Evolutionary conservation across 208 protist species (phyloP).

Genomic region (Trypanosoma brucei): DNA sequence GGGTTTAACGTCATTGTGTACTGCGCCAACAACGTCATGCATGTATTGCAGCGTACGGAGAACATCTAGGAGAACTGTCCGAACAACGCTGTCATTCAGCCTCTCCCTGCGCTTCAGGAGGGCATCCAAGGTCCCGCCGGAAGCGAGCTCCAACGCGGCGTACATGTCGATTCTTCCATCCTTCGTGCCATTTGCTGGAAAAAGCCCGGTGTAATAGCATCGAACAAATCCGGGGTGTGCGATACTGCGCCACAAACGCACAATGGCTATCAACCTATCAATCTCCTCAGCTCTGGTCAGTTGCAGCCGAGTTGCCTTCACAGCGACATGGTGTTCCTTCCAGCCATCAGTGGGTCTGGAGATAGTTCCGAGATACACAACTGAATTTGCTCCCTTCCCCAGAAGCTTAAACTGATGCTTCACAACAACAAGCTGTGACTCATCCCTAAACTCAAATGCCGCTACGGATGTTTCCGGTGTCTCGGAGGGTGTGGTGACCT

Average conservation of each 20-base stretch:
- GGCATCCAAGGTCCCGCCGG: slow-evolving; percentile 20
- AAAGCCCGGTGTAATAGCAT: slow-evolving; percentile 16
- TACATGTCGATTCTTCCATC: slow-evolving; percentile 13
- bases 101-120: slow-evolving; percentile 21
- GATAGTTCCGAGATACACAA: slow-evolving; percentile 22
- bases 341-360: neutral
- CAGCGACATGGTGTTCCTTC: slow-evolving; percentile 4
- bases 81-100: slow-evolving; percentile 22
- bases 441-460: slow-evolving; percentile 6
- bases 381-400: slow-evolving; percentile 15
- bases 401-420: slow-evolving; percentile 11
- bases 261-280: slow-evolving; percentile 20
- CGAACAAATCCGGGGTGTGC: slow-evolving; percentile 12
- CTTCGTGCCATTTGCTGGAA: neutral
- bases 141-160: slow-evolving; percentile 18
- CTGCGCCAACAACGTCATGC: slow-evolving; percentile 37
- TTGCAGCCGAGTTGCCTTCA: slow-evolving; percentile 10
- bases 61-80: slow-evolving; percentile 36
- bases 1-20: slow-evolving; percentile 85
- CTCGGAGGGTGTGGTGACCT: neutral
- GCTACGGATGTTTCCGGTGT: neutral
- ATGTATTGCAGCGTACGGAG: slow-evolving; percentile 43
- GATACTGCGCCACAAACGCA: slow-evolving; percentile 4
- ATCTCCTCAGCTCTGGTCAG: slow-evolving; percentile 3
- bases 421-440: slow-evolving; percentile 9